Conservation (phyloP, 495 filamentous ascomycete genomes). For the Ramalina peruviana region DNA sequence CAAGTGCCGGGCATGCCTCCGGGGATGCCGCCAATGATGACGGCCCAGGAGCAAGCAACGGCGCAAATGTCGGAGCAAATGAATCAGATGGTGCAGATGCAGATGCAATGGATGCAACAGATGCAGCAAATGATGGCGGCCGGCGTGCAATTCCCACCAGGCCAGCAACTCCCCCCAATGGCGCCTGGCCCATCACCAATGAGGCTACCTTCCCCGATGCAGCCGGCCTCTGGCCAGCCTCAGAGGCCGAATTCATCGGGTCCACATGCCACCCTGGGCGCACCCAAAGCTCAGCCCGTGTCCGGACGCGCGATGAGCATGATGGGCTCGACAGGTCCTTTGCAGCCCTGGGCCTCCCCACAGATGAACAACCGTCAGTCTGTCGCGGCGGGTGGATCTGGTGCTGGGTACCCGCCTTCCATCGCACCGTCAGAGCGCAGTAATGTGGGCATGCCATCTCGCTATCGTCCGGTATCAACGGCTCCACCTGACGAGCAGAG, state of each 20-base stretch:
- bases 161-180: constrained; percentile 14
- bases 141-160: constrained; percentile 15
- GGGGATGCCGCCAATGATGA: constrained; percentile 29
- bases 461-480: constrained; percentile 81
- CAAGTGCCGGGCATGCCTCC: constrained; percentile 24
- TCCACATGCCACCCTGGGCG: constrained; percentile 26
- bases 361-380: constrained; percentile 19
- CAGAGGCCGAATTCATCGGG: constrained; percentile 24
- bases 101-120: constrained; percentile 69
- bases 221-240: constrained; percentile 7
- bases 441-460: constrained; percentile 74
- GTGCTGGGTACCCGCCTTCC: constrained; percentile 46
- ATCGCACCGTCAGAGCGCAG: constrained; percentile 92
- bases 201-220: constrained; percentile 8
- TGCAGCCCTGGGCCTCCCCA: constrained; percentile 12
- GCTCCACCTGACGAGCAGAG: constrained; percentile 23
- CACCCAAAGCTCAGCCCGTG: constrained; percentile 13
- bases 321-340: constrained; percentile 51
- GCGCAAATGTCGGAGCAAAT: constrained; percentile 80
- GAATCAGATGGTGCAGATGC: constrained; percentile 83
- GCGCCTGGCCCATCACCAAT: constrained; percentile 19
- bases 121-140: constrained; percentile 66
- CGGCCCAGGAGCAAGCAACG: constrained; percentile 59
- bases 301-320: constrained; percentile 60
- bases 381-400: constrained; percentile 19